Percentiles rank a stretch among this genome's conserved stretches.
These are phyloP conservation scores for Lagerstroemia speciosa DNA, from an alignment of 345 rosid species.

Conservation along the genomic window DNA sequence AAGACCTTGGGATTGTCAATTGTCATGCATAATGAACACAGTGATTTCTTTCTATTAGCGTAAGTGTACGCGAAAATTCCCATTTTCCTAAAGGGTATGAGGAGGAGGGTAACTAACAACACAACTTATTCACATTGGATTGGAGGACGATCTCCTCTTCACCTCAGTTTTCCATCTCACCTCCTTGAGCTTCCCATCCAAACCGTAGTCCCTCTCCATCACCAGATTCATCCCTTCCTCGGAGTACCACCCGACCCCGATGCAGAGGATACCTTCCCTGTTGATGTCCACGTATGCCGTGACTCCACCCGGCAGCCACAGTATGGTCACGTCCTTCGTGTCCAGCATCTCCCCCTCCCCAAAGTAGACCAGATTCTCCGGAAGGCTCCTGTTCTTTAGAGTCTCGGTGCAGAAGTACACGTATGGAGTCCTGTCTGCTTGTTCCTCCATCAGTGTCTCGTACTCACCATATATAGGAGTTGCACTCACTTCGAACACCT, in stretches of 20 bases:
- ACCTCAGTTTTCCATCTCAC: conserved; percentile 74
- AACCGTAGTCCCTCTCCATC: conserved; percentile 81
- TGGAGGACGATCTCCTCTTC: conserved; percentile 67
- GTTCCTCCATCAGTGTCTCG: conserved; percentile 16
- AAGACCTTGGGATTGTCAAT: conserved; percentile 96
- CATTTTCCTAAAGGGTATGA: too few relatives aligned
- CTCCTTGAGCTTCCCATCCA: conserved; percentile 74
- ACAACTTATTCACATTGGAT: conserved; percentile 18
- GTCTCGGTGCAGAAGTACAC: conserved; percentile 80
- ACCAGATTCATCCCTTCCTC: conserved; percentile 86
- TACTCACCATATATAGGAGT: conserved; percentile 66
- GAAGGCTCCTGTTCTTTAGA: conserved; percentile 65
- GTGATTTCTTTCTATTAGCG: too few relatives aligned
- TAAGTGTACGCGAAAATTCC: too few relatives aligned
- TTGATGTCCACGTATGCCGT: conserved; percentile 61
- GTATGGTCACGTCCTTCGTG: conserved; percentile 60
- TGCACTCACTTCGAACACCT: conserved; percentile 83
- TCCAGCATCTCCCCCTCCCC: conserved; percentile 77
- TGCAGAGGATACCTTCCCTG: conserved; percentile 67
- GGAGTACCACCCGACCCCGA: conserved; percentile 88
- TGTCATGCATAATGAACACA: conserved; percentile 94
- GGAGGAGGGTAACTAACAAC: too few relatives aligned
- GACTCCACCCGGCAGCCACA: conserved; percentile 87
- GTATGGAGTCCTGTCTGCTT: conserved; percentile 27
- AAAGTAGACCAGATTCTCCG: conserved; percentile 49